Conservation (phyloP, 2,329 filamentous ascomycete genomes). For the Neospermospora avenae region DNA sequence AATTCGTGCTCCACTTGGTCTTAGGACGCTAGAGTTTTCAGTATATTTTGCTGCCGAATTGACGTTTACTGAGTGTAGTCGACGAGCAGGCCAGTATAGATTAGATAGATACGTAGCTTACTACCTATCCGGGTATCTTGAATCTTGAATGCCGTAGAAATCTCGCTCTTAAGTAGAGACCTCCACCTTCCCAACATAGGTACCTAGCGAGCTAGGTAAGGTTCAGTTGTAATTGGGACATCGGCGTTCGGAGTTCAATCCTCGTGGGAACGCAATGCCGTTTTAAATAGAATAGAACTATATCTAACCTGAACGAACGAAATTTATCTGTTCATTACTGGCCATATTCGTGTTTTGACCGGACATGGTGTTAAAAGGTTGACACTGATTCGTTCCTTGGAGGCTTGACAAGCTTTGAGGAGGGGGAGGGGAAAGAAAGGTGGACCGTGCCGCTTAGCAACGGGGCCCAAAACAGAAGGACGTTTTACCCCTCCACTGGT, state of each 20-base stretch:
- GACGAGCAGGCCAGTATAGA: no score
- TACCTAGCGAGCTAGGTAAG: background rate
- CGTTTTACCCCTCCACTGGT: background rate
- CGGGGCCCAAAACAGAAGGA: conserved; percentile 1
- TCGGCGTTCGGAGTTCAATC: background rate
- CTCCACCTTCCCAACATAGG: background rate
- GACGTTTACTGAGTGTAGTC: no score
- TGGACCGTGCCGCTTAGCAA: conserved; percentile 1
- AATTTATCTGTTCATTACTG: background rate
- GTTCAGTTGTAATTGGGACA: background rate
- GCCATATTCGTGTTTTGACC: background rate
- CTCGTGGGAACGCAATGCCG: background rate
- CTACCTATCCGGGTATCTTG: background rate
- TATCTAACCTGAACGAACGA: background rate
- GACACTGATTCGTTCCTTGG: background rate
- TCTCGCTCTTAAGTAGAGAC: background rate
- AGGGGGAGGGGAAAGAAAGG: background rate
- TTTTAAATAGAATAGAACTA: background rate
- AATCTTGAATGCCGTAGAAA: background rate
- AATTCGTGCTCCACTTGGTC: no score
- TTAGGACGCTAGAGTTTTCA: no score
- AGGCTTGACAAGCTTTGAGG: background rate
- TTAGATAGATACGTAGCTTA: no score
- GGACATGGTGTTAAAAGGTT: background rate
- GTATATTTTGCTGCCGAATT: no score